A percentile compares a stretch with the other conserved stretches of the same genome.
Conservation (phyloP, 257 asterid genomes). For the Capsicum rhomboideum region DNA sequence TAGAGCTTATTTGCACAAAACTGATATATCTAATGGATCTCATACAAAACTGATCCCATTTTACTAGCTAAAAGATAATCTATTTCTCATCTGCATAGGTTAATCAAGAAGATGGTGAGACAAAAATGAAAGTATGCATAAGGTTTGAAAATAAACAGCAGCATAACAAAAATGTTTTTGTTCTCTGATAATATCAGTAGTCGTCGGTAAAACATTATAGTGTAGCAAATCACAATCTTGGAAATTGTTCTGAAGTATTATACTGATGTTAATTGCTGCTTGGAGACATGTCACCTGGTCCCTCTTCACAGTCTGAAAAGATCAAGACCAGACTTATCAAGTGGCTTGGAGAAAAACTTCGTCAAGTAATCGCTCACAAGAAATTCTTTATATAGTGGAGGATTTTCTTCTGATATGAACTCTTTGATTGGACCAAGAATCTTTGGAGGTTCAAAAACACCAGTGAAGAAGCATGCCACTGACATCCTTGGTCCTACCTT, state of each 20-base stretch:
- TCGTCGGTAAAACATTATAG: not conserved
- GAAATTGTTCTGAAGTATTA: not conserved
- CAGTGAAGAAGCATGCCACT: constrained; percentile 48
- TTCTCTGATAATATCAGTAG: not conserved
- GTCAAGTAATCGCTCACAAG: constrained; percentile 22
- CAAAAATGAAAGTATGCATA: too few species aligned
- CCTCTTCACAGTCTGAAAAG: constrained; percentile 24
- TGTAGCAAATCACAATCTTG: not conserved
- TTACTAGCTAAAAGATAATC: too few species aligned
- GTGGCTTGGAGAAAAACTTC: constrained; percentile 26
- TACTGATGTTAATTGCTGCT: not conserved
- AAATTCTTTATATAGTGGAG: constrained; percentile 37
- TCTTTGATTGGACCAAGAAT: constrained; percentile 45
- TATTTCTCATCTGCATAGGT: too few species aligned
- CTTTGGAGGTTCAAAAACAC: constrained; percentile 10
- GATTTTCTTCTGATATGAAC: constrained; percentile 30
- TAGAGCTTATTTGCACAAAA: too few species aligned
- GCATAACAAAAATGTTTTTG: not conserved
- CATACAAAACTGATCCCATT: too few species aligned
- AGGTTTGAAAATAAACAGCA: too few species aligned
- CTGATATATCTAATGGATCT: too few species aligned
- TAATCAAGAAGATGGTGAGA: too few species aligned
- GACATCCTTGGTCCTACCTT: constrained; percentile 56
- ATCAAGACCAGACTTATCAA: constrained; percentile 41
- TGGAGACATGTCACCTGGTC: not conserved